Percentiles rank a stretch among this genome's conserved stretches.
These are phyloP conservation scores for Triticum monococcum DNA, from an alignment of 176 grass and related monocot species.

Conservation along the genomic window DNA sequence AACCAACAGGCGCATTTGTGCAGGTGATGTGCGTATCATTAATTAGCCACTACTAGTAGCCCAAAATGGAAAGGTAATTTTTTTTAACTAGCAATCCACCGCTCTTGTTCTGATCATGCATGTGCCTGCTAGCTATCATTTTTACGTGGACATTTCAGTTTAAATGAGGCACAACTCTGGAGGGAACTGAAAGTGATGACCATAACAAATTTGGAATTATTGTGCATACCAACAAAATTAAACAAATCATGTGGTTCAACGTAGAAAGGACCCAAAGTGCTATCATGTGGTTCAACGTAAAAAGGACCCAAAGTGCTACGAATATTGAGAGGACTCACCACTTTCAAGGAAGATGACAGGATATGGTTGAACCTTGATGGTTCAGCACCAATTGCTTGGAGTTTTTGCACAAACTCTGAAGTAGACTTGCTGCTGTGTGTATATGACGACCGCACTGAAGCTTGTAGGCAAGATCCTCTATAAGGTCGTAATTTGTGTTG, in stretches of 20 bases:
- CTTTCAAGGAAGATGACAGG: not conserved
- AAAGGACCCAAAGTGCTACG: not conserved
- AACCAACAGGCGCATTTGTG: too few species aligned
- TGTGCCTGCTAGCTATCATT: not conserved
- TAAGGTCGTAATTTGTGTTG: not conserved
- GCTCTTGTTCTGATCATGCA: too few species aligned
- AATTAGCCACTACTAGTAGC: not conserved
- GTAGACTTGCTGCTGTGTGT: not conserved
- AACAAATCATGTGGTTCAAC: not conserved
- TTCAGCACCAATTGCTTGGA: not conserved
- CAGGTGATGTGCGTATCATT: not conserved
- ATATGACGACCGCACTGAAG: not conserved
- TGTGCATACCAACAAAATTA: not conserved
- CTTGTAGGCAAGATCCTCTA: not conserved
- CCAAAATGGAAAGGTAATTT: too few species aligned
- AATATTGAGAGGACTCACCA: not conserved
- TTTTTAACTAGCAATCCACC: too few species aligned
- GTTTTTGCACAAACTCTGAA: not conserved
- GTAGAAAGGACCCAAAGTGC: not conserved
- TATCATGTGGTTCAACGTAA: not conserved
- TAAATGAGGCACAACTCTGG: too few species aligned
- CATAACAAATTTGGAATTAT: not conserved
- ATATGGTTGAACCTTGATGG: not conserved
- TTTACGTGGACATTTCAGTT: too few species aligned
- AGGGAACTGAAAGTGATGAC: not conserved